phyloP scores from a whole-genome alignment of 345 rosid species.

The Pistacia vera region DNA sequence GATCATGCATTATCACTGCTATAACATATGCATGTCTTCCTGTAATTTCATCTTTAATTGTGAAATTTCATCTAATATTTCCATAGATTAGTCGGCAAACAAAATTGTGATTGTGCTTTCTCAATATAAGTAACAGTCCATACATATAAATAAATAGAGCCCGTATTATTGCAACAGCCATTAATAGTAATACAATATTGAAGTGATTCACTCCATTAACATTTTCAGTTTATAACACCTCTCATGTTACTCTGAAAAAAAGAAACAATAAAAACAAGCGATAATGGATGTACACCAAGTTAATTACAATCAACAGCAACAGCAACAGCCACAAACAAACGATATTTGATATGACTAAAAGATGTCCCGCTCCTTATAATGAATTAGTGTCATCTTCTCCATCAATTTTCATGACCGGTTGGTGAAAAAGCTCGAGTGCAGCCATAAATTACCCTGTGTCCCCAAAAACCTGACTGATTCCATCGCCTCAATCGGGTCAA shows the following conservation, averaged over 20 bases:
- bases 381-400: slow-evolving; percentile 8
- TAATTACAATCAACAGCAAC: not conserved
- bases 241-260: not conserved
- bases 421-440: slow-evolving; percentile 30
- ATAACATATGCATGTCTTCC: too few relatives aligned
- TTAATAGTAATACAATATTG: not conserved
- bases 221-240: not conserved
- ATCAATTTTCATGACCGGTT: slow-evolving; percentile 5
- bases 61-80: too few relatives aligned
- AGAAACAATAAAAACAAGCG: not conserved
- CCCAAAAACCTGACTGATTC: slow-evolving; percentile 28
- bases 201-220: not conserved
- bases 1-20: not conserved
- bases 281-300: not conserved
- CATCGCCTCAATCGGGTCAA: slow-evolving; percentile 19
- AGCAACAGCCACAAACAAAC: not conserved
- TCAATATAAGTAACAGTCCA: not conserved
- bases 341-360: not conserved
- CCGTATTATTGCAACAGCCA: not conserved
- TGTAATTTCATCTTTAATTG: too few relatives aligned
- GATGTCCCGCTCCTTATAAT: not conserved
- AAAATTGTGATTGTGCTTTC: not conserved
- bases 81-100: too few relatives aligned
- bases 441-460: slow-evolving; percentile 15
- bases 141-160: not conserved